phyloP scores from a whole-genome alignment of 169 alveolate genomes.

The Plasmodium sp. region DNA sequence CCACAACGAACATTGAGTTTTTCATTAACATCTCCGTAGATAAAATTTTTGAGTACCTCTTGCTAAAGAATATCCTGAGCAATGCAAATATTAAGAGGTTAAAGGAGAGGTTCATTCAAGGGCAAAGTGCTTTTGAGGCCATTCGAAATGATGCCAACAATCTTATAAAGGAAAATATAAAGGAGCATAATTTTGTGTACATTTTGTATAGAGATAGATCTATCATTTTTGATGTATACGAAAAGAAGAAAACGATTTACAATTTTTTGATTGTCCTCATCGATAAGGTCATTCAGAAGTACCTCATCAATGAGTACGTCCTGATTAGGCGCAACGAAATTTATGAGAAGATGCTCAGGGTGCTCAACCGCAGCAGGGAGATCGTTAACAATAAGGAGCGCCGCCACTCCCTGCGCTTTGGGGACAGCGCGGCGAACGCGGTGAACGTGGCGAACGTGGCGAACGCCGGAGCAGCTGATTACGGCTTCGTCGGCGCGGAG shows the following conservation, averaged over 20 bases:
- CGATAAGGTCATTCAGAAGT: constrained; percentile 35
- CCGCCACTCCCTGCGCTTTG: not conserved
- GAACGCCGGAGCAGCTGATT: not conserved
- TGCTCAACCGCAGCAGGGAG: not conserved
- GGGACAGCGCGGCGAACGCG: not conserved
- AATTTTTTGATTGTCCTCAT: constrained; percentile 25
- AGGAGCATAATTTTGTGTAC: constrained; percentile 37
- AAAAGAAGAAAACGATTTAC: constrained; percentile 46
- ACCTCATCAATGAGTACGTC: constrained; percentile 35
- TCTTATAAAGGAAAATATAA: constrained; percentile 38
- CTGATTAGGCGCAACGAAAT: constrained; percentile 36
- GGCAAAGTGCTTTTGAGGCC: constrained; percentile 24
- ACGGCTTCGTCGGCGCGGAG: not conserved
- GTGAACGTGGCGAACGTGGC: not conserved
- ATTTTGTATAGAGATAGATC: constrained; percentile 4
- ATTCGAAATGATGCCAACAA: constrained; percentile 13
- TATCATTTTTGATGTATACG: constrained; percentile 19
- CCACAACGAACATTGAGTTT: constrained; percentile 28
- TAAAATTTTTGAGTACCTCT: constrained; percentile 49
- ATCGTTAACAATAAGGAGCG: not conserved
- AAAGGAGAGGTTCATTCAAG: constrained; percentile 63
- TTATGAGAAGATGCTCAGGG: constrained; percentile 4
- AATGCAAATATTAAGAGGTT: constrained; percentile 35
- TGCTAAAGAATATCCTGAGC: constrained; percentile 13
- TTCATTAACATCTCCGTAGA: constrained; percentile 42